Evolutionary conservation across 2,329 filamentous ascomycete species (phyloP).

Genomic region (Colletotrichum higginsianum): DNA sequence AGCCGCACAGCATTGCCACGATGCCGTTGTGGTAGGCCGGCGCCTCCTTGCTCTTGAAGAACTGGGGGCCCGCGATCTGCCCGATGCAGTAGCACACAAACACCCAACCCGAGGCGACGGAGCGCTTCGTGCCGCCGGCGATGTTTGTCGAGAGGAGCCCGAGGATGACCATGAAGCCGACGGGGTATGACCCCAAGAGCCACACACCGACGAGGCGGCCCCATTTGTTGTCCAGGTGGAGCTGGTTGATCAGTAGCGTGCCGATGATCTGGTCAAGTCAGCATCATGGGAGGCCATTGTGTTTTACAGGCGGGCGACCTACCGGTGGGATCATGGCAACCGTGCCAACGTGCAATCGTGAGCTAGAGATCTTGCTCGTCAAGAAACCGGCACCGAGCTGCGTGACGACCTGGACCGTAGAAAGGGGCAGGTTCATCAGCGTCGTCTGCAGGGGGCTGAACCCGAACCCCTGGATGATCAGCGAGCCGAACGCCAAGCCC

Average conservation of each 20-base stretch:
- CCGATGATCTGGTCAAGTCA: conserved; percentile 27
- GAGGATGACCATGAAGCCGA: conserved; percentile 39
- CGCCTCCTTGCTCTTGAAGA: conserved; percentile 47
- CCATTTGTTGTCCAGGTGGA: conserved; percentile 38
- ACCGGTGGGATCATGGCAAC: conserved; percentile 37
- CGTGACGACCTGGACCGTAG: conserved; percentile 29
- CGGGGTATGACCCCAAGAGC: conserved; percentile 34
- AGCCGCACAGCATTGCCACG: conserved; percentile 35
- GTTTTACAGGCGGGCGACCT: neutral
- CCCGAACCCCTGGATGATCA: conserved; percentile 69
- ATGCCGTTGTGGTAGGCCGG: conserved; percentile 37
- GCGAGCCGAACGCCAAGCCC: conserved; percentile 24
- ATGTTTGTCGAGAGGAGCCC: conserved; percentile 48
- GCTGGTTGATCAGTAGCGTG: conserved; percentile 36
- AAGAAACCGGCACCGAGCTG: conserved; percentile 33
- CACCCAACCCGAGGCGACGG: conserved; percentile 49
- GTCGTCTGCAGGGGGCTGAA: conserved; percentile 68
- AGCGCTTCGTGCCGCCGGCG: conserved; percentile 49
- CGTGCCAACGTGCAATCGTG: conserved; percentile 30
- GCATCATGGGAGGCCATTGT: neutral
- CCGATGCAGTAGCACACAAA: conserved; percentile 51
- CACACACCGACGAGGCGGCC: conserved; percentile 37
- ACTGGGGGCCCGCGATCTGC: conserved; percentile 51
- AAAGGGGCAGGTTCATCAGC: conserved; percentile 68
- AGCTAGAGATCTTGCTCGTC: conserved; percentile 31